Conservation (phyloP, 352 stramenopile genomes). For the Plasmopara viticola region DNA sequence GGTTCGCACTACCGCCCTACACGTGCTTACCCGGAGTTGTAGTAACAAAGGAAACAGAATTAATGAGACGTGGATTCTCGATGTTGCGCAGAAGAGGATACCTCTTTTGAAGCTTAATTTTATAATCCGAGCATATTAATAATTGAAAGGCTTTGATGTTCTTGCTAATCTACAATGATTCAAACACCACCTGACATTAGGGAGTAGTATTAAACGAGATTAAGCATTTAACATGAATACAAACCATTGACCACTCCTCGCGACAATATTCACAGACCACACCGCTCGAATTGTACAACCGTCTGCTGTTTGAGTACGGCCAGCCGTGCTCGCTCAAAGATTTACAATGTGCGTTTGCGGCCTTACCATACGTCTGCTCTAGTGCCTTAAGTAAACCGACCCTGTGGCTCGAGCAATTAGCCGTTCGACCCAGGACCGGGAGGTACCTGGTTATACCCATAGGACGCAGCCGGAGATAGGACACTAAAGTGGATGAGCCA, state of each 20-base stretch:
- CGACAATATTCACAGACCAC: slow-evolving; percentile 31
- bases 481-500: too few species aligned
- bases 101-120: slow-evolving; percentile 12
- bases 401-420: slow-evolving; percentile 22
- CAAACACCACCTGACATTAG: too few species aligned
- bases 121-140: slow-evolving; percentile 2
- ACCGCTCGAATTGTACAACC: slow-evolving; percentile 40
- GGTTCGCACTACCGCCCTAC: slow-evolving; percentile 44
- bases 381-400: slow-evolving; percentile 50
- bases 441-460: too few species aligned
- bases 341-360: slow-evolving; percentile 75
- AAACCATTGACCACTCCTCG: neutral
- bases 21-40: slow-evolving; percentile 51
- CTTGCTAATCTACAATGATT: too few species aligned
- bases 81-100: slow-evolving; percentile 12
- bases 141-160: neutral
- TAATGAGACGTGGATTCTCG: slow-evolving; percentile 9
- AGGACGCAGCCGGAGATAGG: too few species aligned
- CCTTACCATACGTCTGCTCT: slow-evolving; percentile 31
- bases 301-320: slow-evolving; percentile 46
- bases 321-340: slow-evolving; percentile 53
- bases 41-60: slow-evolving; percentile 28
- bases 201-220: too few species aligned
- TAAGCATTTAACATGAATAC: too few species aligned
- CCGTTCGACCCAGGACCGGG: too few species aligned